phyloP scores from a whole-genome alignment of 768 basidiomycete genomes.

The Trichaptum fuscoviolaceum region DNA sequence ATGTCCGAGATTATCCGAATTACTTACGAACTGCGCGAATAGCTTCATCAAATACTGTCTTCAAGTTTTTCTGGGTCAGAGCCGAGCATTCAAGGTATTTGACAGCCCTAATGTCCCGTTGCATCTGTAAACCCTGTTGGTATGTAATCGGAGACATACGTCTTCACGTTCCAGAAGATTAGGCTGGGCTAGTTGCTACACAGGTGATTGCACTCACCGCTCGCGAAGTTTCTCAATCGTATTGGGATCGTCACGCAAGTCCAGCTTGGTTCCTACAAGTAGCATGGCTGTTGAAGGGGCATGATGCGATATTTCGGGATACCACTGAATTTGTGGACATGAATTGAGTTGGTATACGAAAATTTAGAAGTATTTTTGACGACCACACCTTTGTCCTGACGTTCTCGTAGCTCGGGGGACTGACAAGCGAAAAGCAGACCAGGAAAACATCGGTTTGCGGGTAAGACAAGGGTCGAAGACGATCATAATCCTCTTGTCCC shows the following conservation, averaged over 20 bases:
- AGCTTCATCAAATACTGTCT: conserved; percentile 99
- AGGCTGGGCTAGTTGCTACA: conserved; percentile 7
- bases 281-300: conserved; percentile 92
- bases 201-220: conserved; percentile 45
- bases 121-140: conserved; percentile 84
- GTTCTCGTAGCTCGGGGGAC: conserved; percentile 98
- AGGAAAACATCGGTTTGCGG: conserved; percentile 99
- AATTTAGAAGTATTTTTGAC: neutral
- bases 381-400: conserved; percentile 87
- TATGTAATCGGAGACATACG: conserved; percentile 96
- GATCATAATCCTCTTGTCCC: conserved; percentile 98
- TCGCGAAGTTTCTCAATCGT: conserved; percentile 93
- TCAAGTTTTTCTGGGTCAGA: conserved; percentile 95
- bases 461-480: conserved; percentile 95
- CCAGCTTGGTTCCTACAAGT: conserved; percentile 94
- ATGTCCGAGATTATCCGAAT: conserved; percentile 4
- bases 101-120: conserved; percentile 91
- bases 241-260: conserved; percentile 90
- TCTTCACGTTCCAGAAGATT: conserved; percentile 32
- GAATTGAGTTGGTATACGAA: neutral
- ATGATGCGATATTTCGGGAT: conserved; percentile 96
- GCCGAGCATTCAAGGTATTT: conserved; percentile 97
- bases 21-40: conserved; percentile 91
- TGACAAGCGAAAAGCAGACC: conserved; percentile 98
- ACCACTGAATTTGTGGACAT: conserved; percentile 55